These are phyloP conservation scores for Kazachstania psychrophila DNA, from an alignment of 805 yeast species.

Conservation along the genomic window DNA sequence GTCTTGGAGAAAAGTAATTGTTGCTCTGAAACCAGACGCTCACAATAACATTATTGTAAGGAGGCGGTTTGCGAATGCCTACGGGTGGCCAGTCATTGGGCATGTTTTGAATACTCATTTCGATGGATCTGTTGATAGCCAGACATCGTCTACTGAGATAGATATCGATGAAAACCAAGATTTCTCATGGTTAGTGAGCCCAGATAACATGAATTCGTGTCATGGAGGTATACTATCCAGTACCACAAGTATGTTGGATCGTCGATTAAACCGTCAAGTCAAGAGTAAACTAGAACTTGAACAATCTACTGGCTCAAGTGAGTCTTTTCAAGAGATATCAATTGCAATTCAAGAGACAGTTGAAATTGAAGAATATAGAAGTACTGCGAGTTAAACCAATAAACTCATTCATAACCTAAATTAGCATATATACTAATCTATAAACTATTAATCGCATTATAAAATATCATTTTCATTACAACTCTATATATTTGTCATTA, in stretches of 20 bases:
- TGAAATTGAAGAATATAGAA: too few species aligned
- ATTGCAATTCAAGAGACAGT: neutral
- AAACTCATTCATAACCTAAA: too few species aligned
- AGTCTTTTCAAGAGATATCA: neutral
- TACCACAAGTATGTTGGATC: neutral
- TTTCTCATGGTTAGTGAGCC: constrained; percentile 7
- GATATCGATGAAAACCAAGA: constrained; percentile 6
- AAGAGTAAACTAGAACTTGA: too few species aligned
- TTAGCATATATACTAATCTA: too few species aligned
- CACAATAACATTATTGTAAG: constrained; percentile 89
- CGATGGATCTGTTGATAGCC: constrained; percentile 30
- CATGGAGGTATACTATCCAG: constrained; percentile 4
- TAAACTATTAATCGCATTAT: too few species aligned
- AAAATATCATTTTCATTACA: too few species aligned
- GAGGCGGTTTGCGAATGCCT: constrained; percentile 76
- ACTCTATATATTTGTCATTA: too few species aligned
- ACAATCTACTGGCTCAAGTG: constrained; percentile 47
- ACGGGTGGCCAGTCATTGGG: constrained; percentile 75
- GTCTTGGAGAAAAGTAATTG: constrained; percentile 88
- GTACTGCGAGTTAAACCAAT: too few species aligned
- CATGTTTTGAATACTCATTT: constrained; percentile 57
- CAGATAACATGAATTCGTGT: constrained; percentile 2
- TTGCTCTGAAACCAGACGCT: constrained; percentile 80
- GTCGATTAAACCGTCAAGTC: constrained; percentile 78
- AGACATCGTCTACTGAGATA: constrained; percentile 9